phyloP scores from a whole-genome alignment of 73 alveolate genomes.

The Strombidium stylifer region DNA sequence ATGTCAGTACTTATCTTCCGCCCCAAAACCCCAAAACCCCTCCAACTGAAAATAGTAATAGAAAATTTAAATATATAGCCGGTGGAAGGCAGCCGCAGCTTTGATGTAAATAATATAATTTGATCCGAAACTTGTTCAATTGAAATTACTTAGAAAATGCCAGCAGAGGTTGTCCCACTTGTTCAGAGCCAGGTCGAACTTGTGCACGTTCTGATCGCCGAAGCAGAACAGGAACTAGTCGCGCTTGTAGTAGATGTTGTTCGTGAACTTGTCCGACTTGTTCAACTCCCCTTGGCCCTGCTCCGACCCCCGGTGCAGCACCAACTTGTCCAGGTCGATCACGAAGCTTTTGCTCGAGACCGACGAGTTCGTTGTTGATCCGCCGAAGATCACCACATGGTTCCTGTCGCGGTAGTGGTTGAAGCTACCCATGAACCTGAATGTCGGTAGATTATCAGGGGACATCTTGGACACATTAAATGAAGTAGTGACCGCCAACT shows the following conservation, averaged over 20 bases:
- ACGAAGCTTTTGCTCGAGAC: slow-evolving; percentile 4
- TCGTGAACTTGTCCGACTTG: slow-evolving; percentile 11
- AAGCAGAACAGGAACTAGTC: slow-evolving; percentile 6
- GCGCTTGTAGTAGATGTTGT: not conserved
- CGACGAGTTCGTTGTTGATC: not conserved
- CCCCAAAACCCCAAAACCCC: no score
- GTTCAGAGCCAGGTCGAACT: slow-evolving; percentile 3
- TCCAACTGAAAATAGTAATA: no score
- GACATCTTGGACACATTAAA: not conserved
- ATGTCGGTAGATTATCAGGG: slow-evolving; percentile 16
- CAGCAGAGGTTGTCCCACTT: slow-evolving; percentile 38
- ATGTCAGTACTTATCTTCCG: no score
- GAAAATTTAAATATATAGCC: no score
- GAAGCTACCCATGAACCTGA: slow-evolving; percentile 37
- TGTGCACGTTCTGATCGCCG: slow-evolving; percentile 24
- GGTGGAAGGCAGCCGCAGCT: no score
- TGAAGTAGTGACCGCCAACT: slow-evolving; percentile 10
- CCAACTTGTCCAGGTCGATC: slow-evolving; percentile 1
- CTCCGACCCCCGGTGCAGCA: not conserved
- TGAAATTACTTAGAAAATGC: no score
- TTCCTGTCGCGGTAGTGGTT: slow-evolving; percentile 5
- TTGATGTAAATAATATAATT: no score
- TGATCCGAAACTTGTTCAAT: no score
- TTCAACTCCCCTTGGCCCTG: no score
- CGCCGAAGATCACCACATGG: slow-evolving; percentile 18